Base-by-base conservation (phyloP, 768 basidiomycete genomes). In the Gautieria morchelliformis region DNA sequence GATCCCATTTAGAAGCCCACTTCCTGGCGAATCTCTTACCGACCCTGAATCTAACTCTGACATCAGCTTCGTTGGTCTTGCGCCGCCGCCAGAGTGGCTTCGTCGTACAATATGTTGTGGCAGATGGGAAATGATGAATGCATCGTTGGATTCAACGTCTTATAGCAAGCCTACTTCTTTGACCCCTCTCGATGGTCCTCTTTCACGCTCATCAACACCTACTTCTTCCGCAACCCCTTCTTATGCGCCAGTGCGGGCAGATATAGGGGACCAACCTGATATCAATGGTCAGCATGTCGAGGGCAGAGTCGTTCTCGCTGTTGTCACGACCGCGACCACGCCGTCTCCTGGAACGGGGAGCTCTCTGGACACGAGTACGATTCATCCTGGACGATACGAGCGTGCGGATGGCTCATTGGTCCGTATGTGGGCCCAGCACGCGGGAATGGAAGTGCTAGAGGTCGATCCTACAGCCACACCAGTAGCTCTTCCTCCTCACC, bases 21-120 rank as follows among this genome's bases (percentile, higher is more conserved):
- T 17, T 44, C 11, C 32, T 6, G 75, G 78, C 37, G 48, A 49
- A 49, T 49, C 48, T 30, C 32, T 27, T 30, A 24, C n/a, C 32
- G 20, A 44, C 17, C 9, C 17, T 19, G 19, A 44, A 60, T 24
- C 56, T 35, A 24, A 19, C 27, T 15, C 42, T 32, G 39, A 32
- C 12, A 42, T 47, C 11, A 19, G 7, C 1, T 44, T 2, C n/a
- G 24, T 15, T 56, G 30, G 22, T 8, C 54, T 56, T 17, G 20
- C 22, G n/a, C 41, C 54, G 14, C 83, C 84, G 9, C 89, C 89
- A 12, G 89, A 92, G 65, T 92, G 89, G 89, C 79, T 91, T 30
- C 81, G 89, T 61, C 79, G 89, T 58, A 87, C 86, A 35, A 84
- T 92, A 58, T 92, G 86, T 65, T 90, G 89, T 65, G 86, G 85